Evolutionary conservation across 2,329 filamentous ascomycete species (phyloP).

Genomic region (Blastomyces percursus): DNA sequence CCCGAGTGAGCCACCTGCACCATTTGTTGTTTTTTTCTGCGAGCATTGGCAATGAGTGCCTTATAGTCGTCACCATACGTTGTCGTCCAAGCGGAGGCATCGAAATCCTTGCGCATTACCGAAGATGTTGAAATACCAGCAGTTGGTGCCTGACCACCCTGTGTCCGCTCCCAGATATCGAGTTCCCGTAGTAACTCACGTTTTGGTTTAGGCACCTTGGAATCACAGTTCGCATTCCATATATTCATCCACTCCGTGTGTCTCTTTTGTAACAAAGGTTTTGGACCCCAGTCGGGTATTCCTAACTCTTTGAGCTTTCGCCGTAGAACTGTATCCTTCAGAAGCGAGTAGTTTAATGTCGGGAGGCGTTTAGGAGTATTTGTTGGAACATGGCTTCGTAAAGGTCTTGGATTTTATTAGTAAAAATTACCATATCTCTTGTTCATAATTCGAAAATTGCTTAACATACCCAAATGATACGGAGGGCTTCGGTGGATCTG

Average conservation of each 20-base stretch:
- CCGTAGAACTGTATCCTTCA: constrained; percentile 66
- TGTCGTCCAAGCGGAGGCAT: constrained; percentile 62
- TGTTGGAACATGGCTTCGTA: not conserved
- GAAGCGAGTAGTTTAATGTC: constrained; percentile 70
- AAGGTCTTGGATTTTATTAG: not conserved
- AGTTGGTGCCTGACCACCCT: constrained; percentile 45
- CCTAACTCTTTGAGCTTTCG: constrained; percentile 76
- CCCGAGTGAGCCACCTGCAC: constrained; percentile 18
- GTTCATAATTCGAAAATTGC: not conserved
- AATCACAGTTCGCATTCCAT: constrained; percentile 96
- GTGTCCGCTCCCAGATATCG: constrained; percentile 74
- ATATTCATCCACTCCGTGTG: constrained; percentile 91
- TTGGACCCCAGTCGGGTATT: constrained; percentile 58
- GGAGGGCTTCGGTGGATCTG: not conserved
- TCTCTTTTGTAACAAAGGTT: constrained; percentile 60
- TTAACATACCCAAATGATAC: constrained; percentile 2
- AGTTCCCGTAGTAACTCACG: constrained; percentile 65
- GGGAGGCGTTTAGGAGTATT: constrained; percentile 54
- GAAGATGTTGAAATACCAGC: constrained; percentile 20
- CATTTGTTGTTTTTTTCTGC: constrained; percentile 35
- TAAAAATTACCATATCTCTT: not conserved
- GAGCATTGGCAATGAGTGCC: constrained; percentile 66
- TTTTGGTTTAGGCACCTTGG: constrained; percentile 58
- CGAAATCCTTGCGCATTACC: constrained; percentile 82
- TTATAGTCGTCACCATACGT: constrained; percentile 67